These are phyloP conservation scores for Neocallimastix lanati DNA, from an alignment of 192 early-diverging fungal species.

Conservation along the genomic window DNA sequence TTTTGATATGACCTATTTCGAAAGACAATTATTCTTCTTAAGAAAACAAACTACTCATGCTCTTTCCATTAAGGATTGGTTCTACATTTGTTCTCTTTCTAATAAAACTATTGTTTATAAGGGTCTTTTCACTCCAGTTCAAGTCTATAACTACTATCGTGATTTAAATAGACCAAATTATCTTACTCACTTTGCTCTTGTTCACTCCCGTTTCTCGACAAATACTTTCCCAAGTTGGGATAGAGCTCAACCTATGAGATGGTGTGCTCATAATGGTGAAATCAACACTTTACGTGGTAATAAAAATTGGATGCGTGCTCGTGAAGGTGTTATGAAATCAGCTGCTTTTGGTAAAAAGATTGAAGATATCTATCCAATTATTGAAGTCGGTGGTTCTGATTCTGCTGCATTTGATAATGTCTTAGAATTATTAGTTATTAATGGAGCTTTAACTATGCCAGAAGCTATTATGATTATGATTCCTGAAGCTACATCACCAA, in stretches of 20 bases:
- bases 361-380: constrained; percentile 72
- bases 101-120: constrained; percentile 92
- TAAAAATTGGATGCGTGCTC: constrained; percentile 99
- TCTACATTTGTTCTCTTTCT: constrained; percentile 92
- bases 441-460: constrained; percentile 74
- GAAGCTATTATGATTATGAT: constrained; percentile 98
- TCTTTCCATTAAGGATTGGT: constrained; percentile 73
- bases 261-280: constrained; percentile 97
- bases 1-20: constrained; percentile 27
- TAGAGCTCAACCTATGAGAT: constrained; percentile 94
- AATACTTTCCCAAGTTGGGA: constrained; percentile 99
- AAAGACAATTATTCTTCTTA: constrained; percentile 72
- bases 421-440: constrained; percentile 79
- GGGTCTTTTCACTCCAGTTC: constrained; percentile 83
- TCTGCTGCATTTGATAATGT: constrained; percentile 95
- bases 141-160: constrained; percentile 82
- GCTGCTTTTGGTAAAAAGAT: constrained; percentile 58
- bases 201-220: constrained; percentile 96
- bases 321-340: constrained; percentile 86
- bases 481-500: constrained; percentile 57
- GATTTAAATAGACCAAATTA: constrained; percentile 72
- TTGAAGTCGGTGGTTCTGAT: constrained; percentile 90
- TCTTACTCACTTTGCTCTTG: constrained; percentile 82
- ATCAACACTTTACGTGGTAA: constrained; percentile 97
- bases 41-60: constrained; percentile 78